Percentiles rank a stretch among this genome's conserved stretches.
These are phyloP conservation scores for Umbelopsis sp. DNA, from an alignment of 192 early-diverging fungal genomes.

Conservation along the genomic window DNA sequence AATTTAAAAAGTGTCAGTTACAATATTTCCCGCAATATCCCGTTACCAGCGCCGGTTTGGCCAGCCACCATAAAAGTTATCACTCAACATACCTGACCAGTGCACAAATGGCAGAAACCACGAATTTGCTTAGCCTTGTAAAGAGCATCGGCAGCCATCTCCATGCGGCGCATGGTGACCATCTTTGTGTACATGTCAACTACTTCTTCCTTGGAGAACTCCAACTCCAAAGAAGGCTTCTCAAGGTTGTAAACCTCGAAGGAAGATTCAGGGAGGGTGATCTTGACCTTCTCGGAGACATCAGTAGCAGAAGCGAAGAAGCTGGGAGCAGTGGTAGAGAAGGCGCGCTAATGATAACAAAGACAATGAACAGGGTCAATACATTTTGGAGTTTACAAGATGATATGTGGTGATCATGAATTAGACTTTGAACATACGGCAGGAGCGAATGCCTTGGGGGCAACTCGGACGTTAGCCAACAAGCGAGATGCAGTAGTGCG, in stretches of 20 bases:
- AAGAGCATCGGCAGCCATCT: conserved; percentile 90
- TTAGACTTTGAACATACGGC: neutral
- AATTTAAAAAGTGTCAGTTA: neutral
- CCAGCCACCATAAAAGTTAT: conserved; percentile 6
- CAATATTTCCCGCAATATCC: conserved; percentile 16
- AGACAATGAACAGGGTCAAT: neutral
- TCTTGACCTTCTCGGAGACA: conserved; percentile 52
- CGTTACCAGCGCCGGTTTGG: neutral
- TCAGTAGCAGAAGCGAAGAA: conserved; percentile 19
- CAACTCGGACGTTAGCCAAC: conserved; percentile 29
- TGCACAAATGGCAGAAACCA: conserved; percentile 99
- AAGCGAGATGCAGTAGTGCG: conserved; percentile 36
- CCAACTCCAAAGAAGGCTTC: conserved; percentile 60
- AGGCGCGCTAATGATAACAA: conserved; percentile 34
- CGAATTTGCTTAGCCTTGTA: conserved; percentile 98
- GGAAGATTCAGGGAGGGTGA: conserved; percentile 71
- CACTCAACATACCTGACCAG: conserved; percentile 73
- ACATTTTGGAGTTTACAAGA: neutral
- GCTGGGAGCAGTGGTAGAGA: conserved; percentile 39
- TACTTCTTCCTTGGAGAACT: conserved; percentile 72
- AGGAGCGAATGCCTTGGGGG: conserved; percentile 26
- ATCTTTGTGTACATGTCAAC: conserved; percentile 86
- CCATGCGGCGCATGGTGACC: conserved; percentile 88
- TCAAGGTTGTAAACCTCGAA: conserved; percentile 90
- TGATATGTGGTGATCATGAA: neutral